Evolutionary conservation across 1,139 yeast species (phyloP).

Genomic region (Magnusiomyces tetraspermus): DNA sequence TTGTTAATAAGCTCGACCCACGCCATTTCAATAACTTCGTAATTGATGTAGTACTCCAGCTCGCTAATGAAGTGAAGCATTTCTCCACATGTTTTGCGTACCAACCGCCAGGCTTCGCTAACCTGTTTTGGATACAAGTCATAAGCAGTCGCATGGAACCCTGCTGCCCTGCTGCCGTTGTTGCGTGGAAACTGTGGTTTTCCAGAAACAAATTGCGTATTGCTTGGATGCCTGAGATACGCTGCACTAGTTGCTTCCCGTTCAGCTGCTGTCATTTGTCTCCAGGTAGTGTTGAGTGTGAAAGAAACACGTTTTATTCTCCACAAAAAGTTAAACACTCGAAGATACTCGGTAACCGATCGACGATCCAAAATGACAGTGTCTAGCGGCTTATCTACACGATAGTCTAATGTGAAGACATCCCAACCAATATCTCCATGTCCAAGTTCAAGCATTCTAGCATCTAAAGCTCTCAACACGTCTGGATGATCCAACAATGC

Average conservation of each 20-base stretch:
- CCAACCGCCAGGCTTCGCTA: slow-evolving; percentile 24
- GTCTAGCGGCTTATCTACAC: slow-evolving; percentile 47
- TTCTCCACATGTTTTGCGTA: slow-evolving; percentile 26
- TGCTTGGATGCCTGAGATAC: slow-evolving; percentile 1
- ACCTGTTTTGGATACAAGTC: background rate
- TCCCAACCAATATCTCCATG: slow-evolving; percentile 75
- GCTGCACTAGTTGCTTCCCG: slow-evolving; percentile 7
- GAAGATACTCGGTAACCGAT: slow-evolving; percentile 53
- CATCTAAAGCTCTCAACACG: slow-evolving; percentile 58
- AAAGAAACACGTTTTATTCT: slow-evolving; percentile 54
- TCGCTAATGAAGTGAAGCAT: slow-evolving; percentile 35
- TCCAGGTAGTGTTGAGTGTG: slow-evolving; percentile 45
- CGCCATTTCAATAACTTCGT: slow-evolving; percentile 34
- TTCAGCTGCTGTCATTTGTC: slow-evolving; percentile 26
- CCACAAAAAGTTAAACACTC: slow-evolving; percentile 82
- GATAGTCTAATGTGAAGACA: slow-evolving; percentile 79
- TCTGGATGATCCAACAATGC: slow-evolving; percentile 39
- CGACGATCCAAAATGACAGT: slow-evolving; percentile 30
- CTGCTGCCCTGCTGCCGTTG: background rate
- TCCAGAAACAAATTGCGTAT: background rate
- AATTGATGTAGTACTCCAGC: slow-evolving; percentile 33
- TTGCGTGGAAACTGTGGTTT: background rate
- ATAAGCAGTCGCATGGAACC: background rate
- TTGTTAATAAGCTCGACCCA: slow-evolving; percentile 30
- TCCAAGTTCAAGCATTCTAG: slow-evolving; percentile 60